Conservation (phyloP, 139 green algal species). For the Dunaliella sp. region DNA sequence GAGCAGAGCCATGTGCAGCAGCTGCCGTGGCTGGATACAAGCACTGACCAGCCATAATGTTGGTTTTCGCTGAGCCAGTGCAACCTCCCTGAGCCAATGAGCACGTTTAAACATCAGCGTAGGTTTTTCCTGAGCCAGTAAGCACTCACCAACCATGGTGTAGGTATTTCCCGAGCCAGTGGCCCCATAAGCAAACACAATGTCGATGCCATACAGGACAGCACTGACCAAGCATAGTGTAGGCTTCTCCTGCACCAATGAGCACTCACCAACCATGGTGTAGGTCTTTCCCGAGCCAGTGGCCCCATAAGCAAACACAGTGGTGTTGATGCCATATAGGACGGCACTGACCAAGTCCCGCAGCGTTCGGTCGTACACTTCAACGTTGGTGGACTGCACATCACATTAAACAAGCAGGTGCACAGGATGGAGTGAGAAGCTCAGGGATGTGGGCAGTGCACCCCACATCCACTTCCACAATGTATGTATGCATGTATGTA, state of each 20-base stretch:
- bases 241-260: not conserved
- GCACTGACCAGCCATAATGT: conserved; percentile 8
- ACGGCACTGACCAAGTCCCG: conserved; percentile 62
- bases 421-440: no score
- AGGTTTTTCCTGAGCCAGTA: not conserved
- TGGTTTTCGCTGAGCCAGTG: conserved; percentile 43
- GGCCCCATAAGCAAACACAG: conserved; percentile 74
- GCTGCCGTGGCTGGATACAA: no score
- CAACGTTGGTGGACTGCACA: conserved; percentile 54
- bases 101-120: no score
- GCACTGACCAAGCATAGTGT: not conserved
- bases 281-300: conserved; percentile 47
- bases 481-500: no score
- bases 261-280: conserved; percentile 18
- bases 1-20: no score
- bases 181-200: conserved; percentile 73
- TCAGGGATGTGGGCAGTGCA: no score
- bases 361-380: conserved; percentile 73
- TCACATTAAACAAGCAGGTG: no score
- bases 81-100: conserved; percentile 69
- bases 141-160: conserved; percentile 14
- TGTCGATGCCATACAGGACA: conserved; percentile 79
- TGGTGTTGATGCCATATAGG: conserved; percentile 75
- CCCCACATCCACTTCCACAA: no score
- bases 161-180: conserved; percentile 45